Conservation (phyloP, 495 filamentous ascomycete genomes). For the Aspergillus avenaceus region DNA sequence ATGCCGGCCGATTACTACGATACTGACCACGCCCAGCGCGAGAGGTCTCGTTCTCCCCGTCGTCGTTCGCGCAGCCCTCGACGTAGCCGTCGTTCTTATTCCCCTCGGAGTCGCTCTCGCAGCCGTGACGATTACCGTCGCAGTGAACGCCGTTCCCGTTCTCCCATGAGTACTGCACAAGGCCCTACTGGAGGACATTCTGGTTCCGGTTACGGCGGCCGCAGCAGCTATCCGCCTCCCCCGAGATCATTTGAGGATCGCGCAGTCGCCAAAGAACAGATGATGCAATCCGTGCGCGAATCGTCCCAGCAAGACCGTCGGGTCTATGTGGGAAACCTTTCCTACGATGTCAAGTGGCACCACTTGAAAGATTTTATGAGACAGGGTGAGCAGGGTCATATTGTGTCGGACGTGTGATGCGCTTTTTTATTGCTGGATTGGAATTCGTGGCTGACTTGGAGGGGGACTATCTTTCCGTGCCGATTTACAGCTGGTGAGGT, state of each 20-base stretch:
- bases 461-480: constrained; percentile 17
- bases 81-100: constrained; percentile 80
- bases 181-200: constrained; percentile 65
- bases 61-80: constrained; percentile 78
- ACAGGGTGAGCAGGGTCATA: constrained; percentile 70
- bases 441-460: constrained; percentile 29
- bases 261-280: constrained; percentile 79
- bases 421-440: constrained; percentile 14
- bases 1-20: constrained; percentile 30
- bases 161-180: constrained; percentile 77
- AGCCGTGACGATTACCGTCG: constrained; percentile 86
- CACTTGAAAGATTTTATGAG: constrained; percentile 99
- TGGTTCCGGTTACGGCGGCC: constrained; percentile 53
- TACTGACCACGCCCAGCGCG: constrained; percentile 64
- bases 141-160: constrained; percentile 73
- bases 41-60: constrained; percentile 90
- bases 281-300: constrained; percentile 91
- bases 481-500: constrained; percentile 84
- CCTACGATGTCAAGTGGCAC: constrained; percentile 99
- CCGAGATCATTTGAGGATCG: constrained; percentile 80
- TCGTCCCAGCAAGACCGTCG: constrained; percentile 97
- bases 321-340: constrained; percentile 98
- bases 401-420: constrained; percentile 20
- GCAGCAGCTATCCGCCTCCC: constrained; percentile 57
- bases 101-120: constrained; percentile 86